phyloP scores from a whole-genome alignment of 2,329 filamentous ascomycete genomes.

The Arthroderma sp. region DNA sequence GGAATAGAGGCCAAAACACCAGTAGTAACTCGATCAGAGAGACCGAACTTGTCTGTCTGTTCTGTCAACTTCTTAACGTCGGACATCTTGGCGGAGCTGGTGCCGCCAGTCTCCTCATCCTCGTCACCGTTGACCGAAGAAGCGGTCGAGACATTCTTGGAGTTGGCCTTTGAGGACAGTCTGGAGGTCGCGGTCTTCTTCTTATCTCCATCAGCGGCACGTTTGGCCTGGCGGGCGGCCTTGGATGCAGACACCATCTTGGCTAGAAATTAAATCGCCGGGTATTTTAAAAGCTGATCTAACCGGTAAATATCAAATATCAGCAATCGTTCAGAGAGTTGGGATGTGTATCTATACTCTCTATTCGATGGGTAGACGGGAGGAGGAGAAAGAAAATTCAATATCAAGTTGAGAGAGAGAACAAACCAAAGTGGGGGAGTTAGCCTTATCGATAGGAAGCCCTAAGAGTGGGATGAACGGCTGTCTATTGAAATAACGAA shows the following conservation, averaged over 20 bases:
- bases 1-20: constrained; percentile 81
- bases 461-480: constrained; percentile 15
- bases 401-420: not conserved
- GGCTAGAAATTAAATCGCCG: constrained; percentile 11
- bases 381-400: constrained; percentile 22
- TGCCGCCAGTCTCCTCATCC: constrained; percentile 57
- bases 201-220: constrained; percentile 57
- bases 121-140: constrained; percentile 62
- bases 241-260: constrained; percentile 58
- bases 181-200: constrained; percentile 64
- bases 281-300: not conserved
- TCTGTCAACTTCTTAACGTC: constrained; percentile 77
- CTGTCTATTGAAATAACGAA: not conserved
- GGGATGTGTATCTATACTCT: not conserved
- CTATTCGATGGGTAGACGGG: not conserved
- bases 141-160: constrained; percentile 50
- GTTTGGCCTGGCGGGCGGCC: constrained; percentile 55
- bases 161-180: constrained; percentile 55
- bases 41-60: constrained; percentile 90
- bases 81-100: constrained; percentile 58
- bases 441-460: constrained; percentile 32
- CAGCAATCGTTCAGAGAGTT: not conserved
- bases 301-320: not conserved
- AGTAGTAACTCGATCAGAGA: constrained; percentile 96
- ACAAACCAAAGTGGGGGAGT: constrained; percentile 16